Conservation (phyloP, 2,329 filamentous ascomycete genomes). For the Neofusicoccum parvum region DNA sequence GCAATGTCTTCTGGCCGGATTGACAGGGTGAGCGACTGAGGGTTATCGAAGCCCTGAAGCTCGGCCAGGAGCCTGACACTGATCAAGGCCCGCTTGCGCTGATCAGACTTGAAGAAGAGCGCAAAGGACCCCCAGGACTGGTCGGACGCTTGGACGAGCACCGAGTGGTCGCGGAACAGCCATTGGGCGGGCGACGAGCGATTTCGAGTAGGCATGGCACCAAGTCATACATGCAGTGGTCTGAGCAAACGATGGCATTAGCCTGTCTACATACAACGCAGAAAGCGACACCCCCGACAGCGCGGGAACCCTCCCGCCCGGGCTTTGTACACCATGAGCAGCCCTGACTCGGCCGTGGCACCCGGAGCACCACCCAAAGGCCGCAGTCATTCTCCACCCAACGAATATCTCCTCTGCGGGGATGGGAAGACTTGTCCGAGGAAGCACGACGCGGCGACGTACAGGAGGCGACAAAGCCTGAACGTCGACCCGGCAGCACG, state of each 20-base stretch:
- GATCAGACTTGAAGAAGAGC: constrained; percentile 1
- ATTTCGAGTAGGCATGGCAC: neutral
- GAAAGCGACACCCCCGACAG: neutral
- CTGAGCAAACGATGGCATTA: neutral
- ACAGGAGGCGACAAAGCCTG: too few species aligned
- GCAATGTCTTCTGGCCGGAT: neutral
- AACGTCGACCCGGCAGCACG: too few species aligned
- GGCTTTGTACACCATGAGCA: neutral
- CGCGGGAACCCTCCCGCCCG: neutral
- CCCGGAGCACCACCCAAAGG: neutral
- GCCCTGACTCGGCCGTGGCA: neutral
- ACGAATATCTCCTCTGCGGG: too few species aligned
- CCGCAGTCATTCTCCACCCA: too few species aligned
- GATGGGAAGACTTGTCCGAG: too few species aligned
- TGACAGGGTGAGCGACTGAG: neutral
- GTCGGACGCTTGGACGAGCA: neutral
- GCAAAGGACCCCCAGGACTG: neutral
- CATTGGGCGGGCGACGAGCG: neutral
- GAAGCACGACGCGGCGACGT: too few species aligned
- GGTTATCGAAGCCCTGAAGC: neutral
- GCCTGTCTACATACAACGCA: neutral
- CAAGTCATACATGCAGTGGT: neutral
- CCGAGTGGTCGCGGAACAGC: neutral
- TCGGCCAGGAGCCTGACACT: neutral
- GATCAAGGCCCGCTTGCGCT: neutral